These are phyloP conservation scores for Pulveroboletus sp. DNA, from an alignment of 768 basidiomycete genomes.

Conservation along the genomic window DNA sequence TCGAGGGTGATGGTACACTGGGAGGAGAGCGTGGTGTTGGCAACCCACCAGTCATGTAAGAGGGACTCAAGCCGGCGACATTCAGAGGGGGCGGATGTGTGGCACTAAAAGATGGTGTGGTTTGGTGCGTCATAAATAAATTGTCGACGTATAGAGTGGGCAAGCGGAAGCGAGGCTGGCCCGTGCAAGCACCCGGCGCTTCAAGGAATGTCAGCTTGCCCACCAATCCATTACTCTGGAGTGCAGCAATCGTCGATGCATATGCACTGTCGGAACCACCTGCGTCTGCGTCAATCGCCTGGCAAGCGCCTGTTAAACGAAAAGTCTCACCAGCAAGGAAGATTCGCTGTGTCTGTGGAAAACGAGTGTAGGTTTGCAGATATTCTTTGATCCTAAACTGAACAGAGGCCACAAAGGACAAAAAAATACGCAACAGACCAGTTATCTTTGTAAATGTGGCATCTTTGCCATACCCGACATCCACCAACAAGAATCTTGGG, in stretches of 20 bases:
- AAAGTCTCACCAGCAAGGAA: slow-evolving; percentile 60
- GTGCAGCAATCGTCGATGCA: slow-evolving; percentile 46
- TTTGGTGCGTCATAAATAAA: slow-evolving; percentile 37
- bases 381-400: slow-evolving; percentile 45
- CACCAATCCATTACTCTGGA: slow-evolving; percentile 58
- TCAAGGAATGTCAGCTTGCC: slow-evolving; percentile 64
- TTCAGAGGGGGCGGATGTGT: slow-evolving; percentile 44
- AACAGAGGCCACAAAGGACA: background rate
- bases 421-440: slow-evolving; percentile 38
- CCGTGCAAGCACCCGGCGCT: slow-evolving; percentile 39
- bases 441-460: slow-evolving; percentile 63
- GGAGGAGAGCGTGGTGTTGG: slow-evolving; percentile 63
- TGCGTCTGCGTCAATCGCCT: slow-evolving; percentile 22
- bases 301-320: background rate
- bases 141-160: slow-evolving; percentile 51
- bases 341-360: slow-evolving; percentile 69
- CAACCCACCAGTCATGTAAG: slow-evolving; percentile 53
- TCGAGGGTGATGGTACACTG: slow-evolving; percentile 27
- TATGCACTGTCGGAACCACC: slow-evolving; percentile 57
- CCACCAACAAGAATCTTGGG: slow-evolving; percentile 64
- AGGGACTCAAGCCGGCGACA: slow-evolving; percentile 37
- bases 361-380: slow-evolving; percentile 61
- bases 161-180: slow-evolving; percentile 45
- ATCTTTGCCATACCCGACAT: slow-evolving; percentile 62
- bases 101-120: slow-evolving; percentile 18